Base-by-base conservation (phyloP, 2,329 filamentous ascomycete species). In the Pestalotiopsis sp. region DNA sequence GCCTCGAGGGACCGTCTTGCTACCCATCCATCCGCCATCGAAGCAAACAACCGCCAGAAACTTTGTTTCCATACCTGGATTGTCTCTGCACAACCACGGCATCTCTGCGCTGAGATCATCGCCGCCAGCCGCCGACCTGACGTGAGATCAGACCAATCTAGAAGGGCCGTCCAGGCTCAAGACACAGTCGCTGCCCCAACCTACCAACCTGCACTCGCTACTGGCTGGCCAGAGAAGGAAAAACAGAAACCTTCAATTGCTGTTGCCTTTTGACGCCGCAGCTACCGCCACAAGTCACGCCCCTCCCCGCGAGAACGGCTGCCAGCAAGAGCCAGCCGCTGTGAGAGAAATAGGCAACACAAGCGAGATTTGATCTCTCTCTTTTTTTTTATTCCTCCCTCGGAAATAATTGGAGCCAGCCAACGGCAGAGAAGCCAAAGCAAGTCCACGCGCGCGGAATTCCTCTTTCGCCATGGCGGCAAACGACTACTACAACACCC, bases 401-500 rank as follows among this genome's bases (percentile, higher is more conserved):
- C 7, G 31, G 7, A 31, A 31, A 31, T 7, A 31, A 31, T 31
- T 31, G 31, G 31, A 31, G 31, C 31, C 31, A 7, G 31, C 31
- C 31, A 9, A 31, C 31, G 31, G 31, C 31, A 31, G 31, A 31
- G 31, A 31, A 31, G 31, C 31, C 31, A 31, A 6, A 9, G 31
- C 7, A 31, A 31, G 31, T 31, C 31, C 31, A 31, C 56, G 52
- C 69, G 71, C 78, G 23, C 13, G 23, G 13, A 36, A 39, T 36
- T 31, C 9, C 7, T 31, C 64, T 31, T 23, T 27, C 64, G 83
- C 66, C 74, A 91, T 91, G 90, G 86, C 89, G 59, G 84, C 87
- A 72, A 87, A 90, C 82, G 88, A 92, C 74, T 93, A 93, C 81
- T 92, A 92, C 80, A 83, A 85, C 73, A 77, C 80, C 69, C 78